These are phyloP conservation scores for Antrodiella citrinella DNA, from an alignment of 768 basidiomycete genomes.

Conservation along the genomic window DNA sequence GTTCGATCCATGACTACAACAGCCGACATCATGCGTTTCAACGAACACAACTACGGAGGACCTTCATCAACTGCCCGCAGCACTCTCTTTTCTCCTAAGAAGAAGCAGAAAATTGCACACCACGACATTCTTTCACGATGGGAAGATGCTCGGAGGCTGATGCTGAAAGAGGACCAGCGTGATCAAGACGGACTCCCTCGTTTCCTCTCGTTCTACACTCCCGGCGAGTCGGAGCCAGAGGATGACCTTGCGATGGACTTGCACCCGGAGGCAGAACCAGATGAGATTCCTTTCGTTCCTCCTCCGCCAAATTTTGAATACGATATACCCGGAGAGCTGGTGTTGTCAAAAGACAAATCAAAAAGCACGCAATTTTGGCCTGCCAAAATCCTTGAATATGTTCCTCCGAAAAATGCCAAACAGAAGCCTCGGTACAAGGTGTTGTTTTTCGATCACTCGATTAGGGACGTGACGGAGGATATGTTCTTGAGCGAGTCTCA, in stretches of 20 bases:
- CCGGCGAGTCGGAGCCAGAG: background rate
- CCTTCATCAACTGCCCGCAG: background rate
- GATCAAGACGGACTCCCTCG: constrained; percentile 44
- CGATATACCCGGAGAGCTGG: constrained; percentile 58
- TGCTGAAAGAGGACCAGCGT: constrained; percentile 34
- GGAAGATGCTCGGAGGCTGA: constrained; percentile 38
- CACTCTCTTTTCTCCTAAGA: constrained; percentile 31
- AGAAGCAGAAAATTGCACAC: constrained; percentile 30
- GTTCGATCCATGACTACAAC: constrained; percentile 31
- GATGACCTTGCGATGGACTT: background rate
- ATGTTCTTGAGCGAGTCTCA: constrained; percentile 54
- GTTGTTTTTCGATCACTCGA: constrained; percentile 48
- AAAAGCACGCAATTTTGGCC: constrained; percentile 51
- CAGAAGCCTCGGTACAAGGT: constrained; percentile 44
- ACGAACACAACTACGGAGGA: constrained; percentile 25
- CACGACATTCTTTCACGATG: constrained; percentile 32
- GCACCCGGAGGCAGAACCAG: constrained; percentile 5
- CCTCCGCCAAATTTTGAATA: constrained; percentile 41
- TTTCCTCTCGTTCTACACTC: constrained; percentile 15
- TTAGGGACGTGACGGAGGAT: constrained; percentile 33
- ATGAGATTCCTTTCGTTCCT: constrained; percentile 26
- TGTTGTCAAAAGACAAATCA: constrained; percentile 42
- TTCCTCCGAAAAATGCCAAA: constrained; percentile 31
- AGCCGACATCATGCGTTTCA: constrained; percentile 35
- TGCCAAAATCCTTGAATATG: constrained; percentile 46